phyloP scores from a whole-genome alignment of 495 filamentous ascomycete genomes.

The Penicillium odoratum region DNA sequence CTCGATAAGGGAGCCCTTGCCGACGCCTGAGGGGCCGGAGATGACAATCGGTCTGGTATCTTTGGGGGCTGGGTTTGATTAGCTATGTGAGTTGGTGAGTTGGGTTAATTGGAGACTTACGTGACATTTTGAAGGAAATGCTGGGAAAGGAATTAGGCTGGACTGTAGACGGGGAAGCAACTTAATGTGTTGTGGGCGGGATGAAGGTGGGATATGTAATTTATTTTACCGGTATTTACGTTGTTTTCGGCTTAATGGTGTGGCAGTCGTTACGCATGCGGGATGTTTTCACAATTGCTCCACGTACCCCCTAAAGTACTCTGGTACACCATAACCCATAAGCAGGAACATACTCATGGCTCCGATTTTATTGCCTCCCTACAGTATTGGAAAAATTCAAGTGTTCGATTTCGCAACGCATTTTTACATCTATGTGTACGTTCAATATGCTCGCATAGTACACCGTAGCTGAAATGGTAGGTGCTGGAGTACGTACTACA shows the following conservation, averaged over 20 bases:
- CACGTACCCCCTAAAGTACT: no score
- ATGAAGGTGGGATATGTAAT: conserved; percentile 1
- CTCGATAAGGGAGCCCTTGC: conserved; percentile 80
- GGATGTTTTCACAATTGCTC: no score
- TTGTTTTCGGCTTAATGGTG: background rate
- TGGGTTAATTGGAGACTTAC: background rate
- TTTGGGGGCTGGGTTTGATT: conserved; percentile 5
- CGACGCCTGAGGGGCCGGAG: conserved; percentile 77
- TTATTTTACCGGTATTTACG: background rate
- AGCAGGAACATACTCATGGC: no score
- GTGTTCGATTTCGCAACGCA: no score
- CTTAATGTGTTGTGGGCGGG: background rate
- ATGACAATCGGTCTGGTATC: conserved; percentile 67
- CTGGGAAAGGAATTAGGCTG: background rate
- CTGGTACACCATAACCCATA: no score
- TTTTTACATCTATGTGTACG: no score
- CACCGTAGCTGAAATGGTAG: no score
- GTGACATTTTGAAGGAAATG: background rate
- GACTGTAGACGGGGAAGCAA: background rate
- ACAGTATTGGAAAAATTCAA: no score
- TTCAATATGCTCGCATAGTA: no score
- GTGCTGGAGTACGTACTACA: no score
- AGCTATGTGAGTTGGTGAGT: background rate
- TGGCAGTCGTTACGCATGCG: background rate
- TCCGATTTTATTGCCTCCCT: no score